Conservation (phyloP, 2,329 filamentous ascomycete genomes). For the Pseudophaeomoniella oleicola region DNA sequence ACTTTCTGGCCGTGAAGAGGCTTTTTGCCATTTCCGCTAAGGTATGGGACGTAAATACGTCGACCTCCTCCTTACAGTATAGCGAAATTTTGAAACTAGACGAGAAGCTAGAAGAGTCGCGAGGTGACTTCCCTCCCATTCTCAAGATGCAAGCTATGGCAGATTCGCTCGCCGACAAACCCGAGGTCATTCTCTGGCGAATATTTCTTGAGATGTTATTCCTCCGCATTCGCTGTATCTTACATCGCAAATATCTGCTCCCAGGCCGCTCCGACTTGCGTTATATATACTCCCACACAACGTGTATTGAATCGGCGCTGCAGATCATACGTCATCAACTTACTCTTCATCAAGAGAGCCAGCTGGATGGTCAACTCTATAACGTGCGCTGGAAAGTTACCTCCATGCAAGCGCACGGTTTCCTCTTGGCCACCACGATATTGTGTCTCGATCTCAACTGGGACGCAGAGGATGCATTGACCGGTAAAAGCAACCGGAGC, state of each 20-base stretch:
- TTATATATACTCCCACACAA: conserved; percentile 25
- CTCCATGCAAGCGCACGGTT: conserved; percentile 29
- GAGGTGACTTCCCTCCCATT: conserved; percentile 8
- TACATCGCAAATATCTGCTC: conserved; percentile 22
- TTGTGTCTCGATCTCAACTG: conserved; percentile 28
- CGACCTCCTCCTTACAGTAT: conserved; percentile 7
- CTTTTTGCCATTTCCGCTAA: conserved; percentile 6
- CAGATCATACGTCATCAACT: conserved; percentile 29
- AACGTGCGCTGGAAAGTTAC: conserved; percentile 29
- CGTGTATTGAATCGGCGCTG: conserved; percentile 30
- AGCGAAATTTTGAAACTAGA: conserved; percentile 11
- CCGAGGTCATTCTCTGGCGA: conserved; percentile 10
- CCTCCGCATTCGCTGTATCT: conserved; percentile 17
- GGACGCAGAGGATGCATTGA: conserved; percentile 8
- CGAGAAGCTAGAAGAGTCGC: conserved; percentile 8
- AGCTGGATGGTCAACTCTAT: conserved; percentile 24
- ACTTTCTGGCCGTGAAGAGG: conserved; percentile 4
- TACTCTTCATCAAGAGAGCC: conserved; percentile 25
- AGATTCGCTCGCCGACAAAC: conserved; percentile 5
- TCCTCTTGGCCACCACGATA: conserved; percentile 33
- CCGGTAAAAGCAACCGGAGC: too few species aligned
- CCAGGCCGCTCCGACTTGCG: conserved; percentile 19
- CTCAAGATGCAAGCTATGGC: conserved; percentile 4
- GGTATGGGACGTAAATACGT: conserved; percentile 7
- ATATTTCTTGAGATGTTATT: conserved; percentile 18